Evolutionary conservation across 2,329 filamentous ascomycete species (phyloP).

Genomic region (Monosporascus sp.): DNA sequence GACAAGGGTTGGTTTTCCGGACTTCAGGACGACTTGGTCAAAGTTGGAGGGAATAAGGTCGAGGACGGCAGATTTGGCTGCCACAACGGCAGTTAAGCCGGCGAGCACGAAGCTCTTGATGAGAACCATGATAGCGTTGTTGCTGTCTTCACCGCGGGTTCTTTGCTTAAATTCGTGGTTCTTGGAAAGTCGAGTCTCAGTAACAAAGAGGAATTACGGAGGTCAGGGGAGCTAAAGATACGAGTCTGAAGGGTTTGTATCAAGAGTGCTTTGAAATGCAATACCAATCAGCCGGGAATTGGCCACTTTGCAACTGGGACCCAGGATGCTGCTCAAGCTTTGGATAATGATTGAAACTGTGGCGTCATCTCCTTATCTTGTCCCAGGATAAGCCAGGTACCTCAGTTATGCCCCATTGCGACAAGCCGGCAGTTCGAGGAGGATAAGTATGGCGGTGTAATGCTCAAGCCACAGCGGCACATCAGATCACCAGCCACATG

Average conservation of each 20-base stretch:
- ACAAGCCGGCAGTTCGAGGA: background rate
- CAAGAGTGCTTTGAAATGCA: background rate
- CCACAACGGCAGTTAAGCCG: conserved; percentile 48
- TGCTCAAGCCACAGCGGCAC: too few species aligned
- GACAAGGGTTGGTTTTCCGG: conserved; percentile 90
- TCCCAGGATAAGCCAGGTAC: background rate
- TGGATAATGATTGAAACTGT: background rate
- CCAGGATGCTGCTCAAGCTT: background rate
- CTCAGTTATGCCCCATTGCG: background rate
- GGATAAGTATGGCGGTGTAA: background rate
- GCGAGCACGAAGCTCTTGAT: conserved; percentile 56
- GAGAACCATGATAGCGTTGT: conserved; percentile 42
- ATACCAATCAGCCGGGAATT: background rate
- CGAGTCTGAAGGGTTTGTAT: too few species aligned
- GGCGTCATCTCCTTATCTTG: background rate
- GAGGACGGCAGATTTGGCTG: conserved; percentile 76
- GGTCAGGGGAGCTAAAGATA: too few species aligned
- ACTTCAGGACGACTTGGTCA: conserved; percentile 80
- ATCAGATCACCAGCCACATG: too few species aligned
- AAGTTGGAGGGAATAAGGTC: conserved; percentile 91
- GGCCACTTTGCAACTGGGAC: conserved; percentile 1
- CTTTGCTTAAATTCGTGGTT: conserved; percentile 1
- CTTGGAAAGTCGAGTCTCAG: too few species aligned
- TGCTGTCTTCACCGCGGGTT: conserved; percentile 4
- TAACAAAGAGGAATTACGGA: too few species aligned